Evolutionary conservation across 1,284 basidiomycete genomes (phyloP), one percentile per base, ranked within the genome.

Genomic region (Marasmius sp.): DNA sequence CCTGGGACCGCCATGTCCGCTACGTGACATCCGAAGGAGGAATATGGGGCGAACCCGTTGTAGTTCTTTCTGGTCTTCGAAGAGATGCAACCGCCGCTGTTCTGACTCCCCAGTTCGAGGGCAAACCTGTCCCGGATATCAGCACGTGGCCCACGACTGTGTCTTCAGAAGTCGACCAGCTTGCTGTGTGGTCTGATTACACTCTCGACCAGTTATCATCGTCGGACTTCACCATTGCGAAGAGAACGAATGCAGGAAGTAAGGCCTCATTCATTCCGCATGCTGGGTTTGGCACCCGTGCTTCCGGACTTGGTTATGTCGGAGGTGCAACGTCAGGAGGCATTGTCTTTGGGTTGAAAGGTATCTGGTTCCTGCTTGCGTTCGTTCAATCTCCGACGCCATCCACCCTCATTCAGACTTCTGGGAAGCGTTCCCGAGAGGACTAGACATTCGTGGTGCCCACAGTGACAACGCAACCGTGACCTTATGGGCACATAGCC

Each of bases 401-500:
- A 11, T 16, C 12, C 3, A 47, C 49, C 34, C 37, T 37, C 50
- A 57, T n/a, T 54, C n/a, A 56, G 76, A 80, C 51, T 79, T 79
- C 57, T 80, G 78, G 78, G 72, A 80, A 65, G 74, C 73, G 18
- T 72, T 75, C 6, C 76, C 77, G 0, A 71, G 75, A 47, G 74
- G 76, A 6, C 58, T 79, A 37, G 78, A 80, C 58, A 75, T 80
- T 53, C 68, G 78, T 12, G 70, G 69, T 50, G 75, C 76, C 9
- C 74, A 69, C n/a, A 67, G 66, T 7, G 69, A 74, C 53, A 66
- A 64, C 1, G 75, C 72, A 1, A 71, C 71, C 0, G 73, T 77
- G 2, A 78, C 76, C 11, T 43, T 79, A 9, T 80, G 79, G 79
- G 78, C 78, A 10, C 79, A 78, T 62, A 76, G 72, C 69, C 76